Evolutionary conservation across 2,329 filamentous ascomycete species (phyloP), one percentile per base, ranked within the genome.

Genomic region (Aspergillus novoparasiticus): DNA sequence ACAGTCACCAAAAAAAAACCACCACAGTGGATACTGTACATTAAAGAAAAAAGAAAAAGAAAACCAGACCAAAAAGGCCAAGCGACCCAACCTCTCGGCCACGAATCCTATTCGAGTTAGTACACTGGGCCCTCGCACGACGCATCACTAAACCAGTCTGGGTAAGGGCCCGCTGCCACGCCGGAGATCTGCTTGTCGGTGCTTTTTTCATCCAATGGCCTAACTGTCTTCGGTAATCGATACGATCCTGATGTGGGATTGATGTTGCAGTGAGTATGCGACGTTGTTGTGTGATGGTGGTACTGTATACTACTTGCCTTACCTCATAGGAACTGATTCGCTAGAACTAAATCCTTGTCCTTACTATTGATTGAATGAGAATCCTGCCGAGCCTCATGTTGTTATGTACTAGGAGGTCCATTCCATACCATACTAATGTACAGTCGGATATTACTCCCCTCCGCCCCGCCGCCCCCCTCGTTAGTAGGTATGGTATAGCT

Each of bases 151-250:
- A 46, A 34, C 67, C 34, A 5, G 1, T 46, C 41, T 16, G 2
- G 58, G 66, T 62, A 64, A 63, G 58, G 64, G 45, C 28, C 61
- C 59, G 58, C 64, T 66, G 67, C 66, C 67, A 68, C 59, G 65
- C 59, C 43, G 64, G 59, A 62, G 67, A 69, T 69, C 67, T 64
- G 54, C 59, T 58, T 58, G 63, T 56, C 57, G 63, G 48, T 57
- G 57, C 45, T 43, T 46, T 58, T 32, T 10, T 45, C 21, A 16
- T 55, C 34, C 34, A 55, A 36, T 55, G 51, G 32, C 57, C 57
- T 62, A 45, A 46, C 60, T 45, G 12, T 36, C 26, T 62, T 56
- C 19, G 54, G 63, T 62, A 64, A 54, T 64, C 63, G 60, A 64
- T 62, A 62, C 63, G 63, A 64, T 63, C 57, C 34, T 48, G 50